phyloP scores from a whole-genome alignment of 108 stramenopile species.

The Chaetoceros muelleri region DNA sequence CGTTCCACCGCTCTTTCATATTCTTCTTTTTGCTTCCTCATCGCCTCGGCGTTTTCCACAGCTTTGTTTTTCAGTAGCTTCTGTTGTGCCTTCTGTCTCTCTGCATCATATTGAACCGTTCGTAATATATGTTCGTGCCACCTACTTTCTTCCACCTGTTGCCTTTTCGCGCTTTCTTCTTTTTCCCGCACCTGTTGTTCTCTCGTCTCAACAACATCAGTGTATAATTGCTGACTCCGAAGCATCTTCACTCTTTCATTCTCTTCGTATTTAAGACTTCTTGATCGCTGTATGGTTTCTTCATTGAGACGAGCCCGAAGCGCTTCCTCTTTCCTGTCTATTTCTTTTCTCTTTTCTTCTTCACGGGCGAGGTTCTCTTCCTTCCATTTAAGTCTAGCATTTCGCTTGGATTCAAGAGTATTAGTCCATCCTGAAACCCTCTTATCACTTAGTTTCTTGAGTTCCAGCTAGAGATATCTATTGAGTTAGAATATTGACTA shows the following conservation, averaged over 20 bases:
- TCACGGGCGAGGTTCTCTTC: constrained; percentile 17
- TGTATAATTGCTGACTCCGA: constrained; percentile 39
- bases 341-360: constrained; percentile 26
- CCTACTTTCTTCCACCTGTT: constrained; percentile 17
- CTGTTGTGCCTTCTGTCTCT: constrained; percentile 13
- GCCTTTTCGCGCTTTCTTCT: constrained; percentile 6
- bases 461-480: not conserved
- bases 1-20: constrained; percentile 7
- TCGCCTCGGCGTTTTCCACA: constrained; percentile 15
- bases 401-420: constrained; percentile 12
- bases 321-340: constrained; percentile 36
- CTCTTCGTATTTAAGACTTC: constrained; percentile 48
- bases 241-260: constrained; percentile 60
- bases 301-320: constrained; percentile 24
- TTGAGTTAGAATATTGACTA: no score
- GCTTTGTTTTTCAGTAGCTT: constrained; percentile 12
- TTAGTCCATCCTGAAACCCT: not conserved
- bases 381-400: constrained; percentile 41
- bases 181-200: constrained; percentile 23
- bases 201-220: constrained; percentile 39
- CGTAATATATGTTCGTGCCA: constrained; percentile 21
- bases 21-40: constrained; percentile 23
- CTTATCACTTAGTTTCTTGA: not conserved
- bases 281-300: constrained; percentile 43
- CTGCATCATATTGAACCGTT: constrained; percentile 9